Evolutionary conservation across 768 basidiomycete genomes (phyloP).

Genomic region (Termitomyces sp.): DNA sequence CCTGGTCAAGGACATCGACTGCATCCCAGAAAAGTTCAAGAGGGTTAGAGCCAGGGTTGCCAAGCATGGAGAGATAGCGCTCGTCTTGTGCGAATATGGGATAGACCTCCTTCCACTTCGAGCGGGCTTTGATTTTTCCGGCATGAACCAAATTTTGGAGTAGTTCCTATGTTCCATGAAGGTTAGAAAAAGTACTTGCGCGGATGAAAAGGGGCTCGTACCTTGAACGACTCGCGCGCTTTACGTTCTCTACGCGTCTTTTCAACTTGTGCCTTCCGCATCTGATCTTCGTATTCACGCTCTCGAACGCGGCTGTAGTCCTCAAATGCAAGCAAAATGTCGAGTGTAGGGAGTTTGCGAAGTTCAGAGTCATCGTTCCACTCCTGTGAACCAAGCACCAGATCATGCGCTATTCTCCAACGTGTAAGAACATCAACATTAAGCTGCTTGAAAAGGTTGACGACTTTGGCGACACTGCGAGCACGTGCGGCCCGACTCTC

Average conservation of each 20-base stretch:
- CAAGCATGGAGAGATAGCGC: slow-evolving; percentile 86
- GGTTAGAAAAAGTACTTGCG: background rate
- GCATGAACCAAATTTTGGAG: slow-evolving; percentile 64
- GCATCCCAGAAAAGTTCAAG: slow-evolving; percentile 96
- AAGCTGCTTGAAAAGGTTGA: slow-evolving; percentile 80
- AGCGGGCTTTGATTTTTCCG: slow-evolving; percentile 72
- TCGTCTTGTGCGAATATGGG: slow-evolving; percentile 71
- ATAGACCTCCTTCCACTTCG: slow-evolving; percentile 91
- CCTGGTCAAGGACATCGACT: slow-evolving; percentile 84
- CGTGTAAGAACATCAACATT: slow-evolving; percentile 91
- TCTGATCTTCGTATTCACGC: slow-evolving; percentile 87
- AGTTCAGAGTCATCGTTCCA: slow-evolving; percentile 79
- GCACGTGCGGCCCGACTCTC: slow-evolving; percentile 73
- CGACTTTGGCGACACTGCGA: slow-evolving; percentile 81
- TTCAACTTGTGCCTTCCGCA: slow-evolving; percentile 75
- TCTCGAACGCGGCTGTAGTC: slow-evolving; percentile 90
- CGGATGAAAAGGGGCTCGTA: slow-evolving; percentile 25
- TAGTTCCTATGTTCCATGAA: slow-evolving; percentile 47
- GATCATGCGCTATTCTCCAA: slow-evolving; percentile 82
- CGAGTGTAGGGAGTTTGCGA: slow-evolving; percentile 81
- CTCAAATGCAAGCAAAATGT: slow-evolving; percentile 91
- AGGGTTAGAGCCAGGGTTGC: slow-evolving; percentile 91
- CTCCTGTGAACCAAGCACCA: slow-evolving; percentile 72
- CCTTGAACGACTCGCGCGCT: slow-evolving; percentile 89
- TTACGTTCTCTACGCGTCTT: slow-evolving; percentile 84